These are phyloP conservation scores for Phytopythium ostracodes DNA, from an alignment of 352 stramenopile species.

Conservation along the genomic window DNA sequence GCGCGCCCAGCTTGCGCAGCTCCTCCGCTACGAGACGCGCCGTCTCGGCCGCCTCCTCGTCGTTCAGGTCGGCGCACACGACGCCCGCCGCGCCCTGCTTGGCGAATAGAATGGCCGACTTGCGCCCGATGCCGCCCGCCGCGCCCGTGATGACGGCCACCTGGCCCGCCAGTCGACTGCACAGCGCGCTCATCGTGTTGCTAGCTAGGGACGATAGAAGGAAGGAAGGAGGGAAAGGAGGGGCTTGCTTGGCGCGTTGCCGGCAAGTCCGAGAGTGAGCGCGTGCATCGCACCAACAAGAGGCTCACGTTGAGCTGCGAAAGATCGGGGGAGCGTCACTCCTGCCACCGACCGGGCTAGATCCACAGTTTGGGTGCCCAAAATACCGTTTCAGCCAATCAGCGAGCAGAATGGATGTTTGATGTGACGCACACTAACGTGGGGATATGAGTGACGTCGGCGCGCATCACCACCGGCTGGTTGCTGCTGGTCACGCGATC, in stretches of 20 bases:
- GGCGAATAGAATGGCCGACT: slow-evolving; percentile 78
- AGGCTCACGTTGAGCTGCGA: not conserved
- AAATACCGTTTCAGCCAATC: not conserved
- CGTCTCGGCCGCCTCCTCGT: slow-evolving; percentile 59
- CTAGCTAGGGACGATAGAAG: not conserved
- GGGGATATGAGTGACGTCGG: not conserved
- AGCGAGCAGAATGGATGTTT: not conserved
- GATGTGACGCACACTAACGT: not conserved
- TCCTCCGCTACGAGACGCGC: slow-evolving; percentile 60
- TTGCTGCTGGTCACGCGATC: not conserved
- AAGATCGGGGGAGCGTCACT: too few relatives aligned
- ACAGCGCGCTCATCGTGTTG: slow-evolving; percentile 41
- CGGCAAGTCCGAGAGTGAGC: slow-evolving; percentile 20
- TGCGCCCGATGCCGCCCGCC: slow-evolving; percentile 79
- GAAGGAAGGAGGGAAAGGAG: not conserved
- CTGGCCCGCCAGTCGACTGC: slow-evolving; percentile 57
- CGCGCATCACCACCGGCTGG: not conserved
- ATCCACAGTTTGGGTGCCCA: not conserved
- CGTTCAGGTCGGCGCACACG: slow-evolving; percentile 80
- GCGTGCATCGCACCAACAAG: not conserved
- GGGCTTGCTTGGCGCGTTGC: slow-evolving; percentile 2
- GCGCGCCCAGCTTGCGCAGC: slow-evolving; percentile 44
- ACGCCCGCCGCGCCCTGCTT: slow-evolving; percentile 73
- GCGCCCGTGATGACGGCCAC: slow-evolving; percentile 83
- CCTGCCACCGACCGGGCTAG: not conserved